Percentiles rank a stretch among this genome's conserved stretches.
These are phyloP conservation scores for Talaromyces sp. DNA, from an alignment of 2,329 filamentous ascomycete genomes.

Conservation along the genomic window DNA sequence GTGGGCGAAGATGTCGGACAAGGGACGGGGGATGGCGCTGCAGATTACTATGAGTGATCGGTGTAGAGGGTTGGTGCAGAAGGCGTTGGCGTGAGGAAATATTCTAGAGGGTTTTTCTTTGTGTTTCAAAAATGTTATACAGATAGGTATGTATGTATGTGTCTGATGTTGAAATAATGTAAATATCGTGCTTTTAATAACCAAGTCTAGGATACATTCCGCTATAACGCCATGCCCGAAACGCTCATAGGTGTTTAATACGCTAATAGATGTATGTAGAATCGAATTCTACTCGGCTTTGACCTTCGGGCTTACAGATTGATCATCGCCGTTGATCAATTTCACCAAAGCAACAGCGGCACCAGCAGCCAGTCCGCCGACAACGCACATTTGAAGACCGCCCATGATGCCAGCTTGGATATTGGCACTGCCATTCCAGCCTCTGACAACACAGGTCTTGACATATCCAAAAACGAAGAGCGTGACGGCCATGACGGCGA, in stretches of 20 bases:
- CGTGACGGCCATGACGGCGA: constrained; percentile 40
- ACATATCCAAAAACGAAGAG: constrained; percentile 43
- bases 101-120: background rate
- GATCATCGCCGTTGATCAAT: constrained; percentile 42
- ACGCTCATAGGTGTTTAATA: background rate
- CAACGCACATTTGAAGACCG: constrained; percentile 60
- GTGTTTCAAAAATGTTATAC: background rate
- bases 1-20: constrained; percentile 69
- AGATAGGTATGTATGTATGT: background rate
- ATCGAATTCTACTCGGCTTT: background rate
- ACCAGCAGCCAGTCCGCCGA: constrained; percentile 62
- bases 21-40: constrained; percentile 61
- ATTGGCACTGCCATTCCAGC: constrained; percentile 42
- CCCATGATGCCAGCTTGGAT: constrained; percentile 54
- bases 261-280: background rate
- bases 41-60: constrained; percentile 61
- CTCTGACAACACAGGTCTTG: constrained; percentile 44
- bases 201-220: background rate
- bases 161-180: background rate
- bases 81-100: constrained; percentile 47
- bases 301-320: background rate
- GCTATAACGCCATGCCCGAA: background rate
- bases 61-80: constrained; percentile 58
- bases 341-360: constrained; percentile 62
- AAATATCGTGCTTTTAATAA: background rate